phyloP scores from a whole-genome alignment of 2,329 filamentous ascomycete species.

The Fusarium nelsonii region DNA sequence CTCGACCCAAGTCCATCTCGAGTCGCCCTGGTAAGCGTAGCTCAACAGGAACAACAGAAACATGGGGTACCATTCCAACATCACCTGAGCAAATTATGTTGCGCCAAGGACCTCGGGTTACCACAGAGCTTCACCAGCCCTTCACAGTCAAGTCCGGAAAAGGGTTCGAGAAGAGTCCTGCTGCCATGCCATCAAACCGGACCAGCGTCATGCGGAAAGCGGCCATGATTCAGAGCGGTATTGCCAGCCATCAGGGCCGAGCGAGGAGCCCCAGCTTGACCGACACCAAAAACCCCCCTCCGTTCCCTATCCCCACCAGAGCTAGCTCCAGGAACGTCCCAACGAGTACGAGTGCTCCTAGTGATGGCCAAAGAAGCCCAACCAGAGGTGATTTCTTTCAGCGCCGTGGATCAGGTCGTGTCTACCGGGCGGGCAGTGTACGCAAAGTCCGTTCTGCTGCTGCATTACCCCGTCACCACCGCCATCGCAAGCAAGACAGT shows the following conservation, averaged over 20 bases:
- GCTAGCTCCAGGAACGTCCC: conserved; percentile 85
- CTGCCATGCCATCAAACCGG: conserved; percentile 56
- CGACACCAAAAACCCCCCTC: conserved; percentile 77
- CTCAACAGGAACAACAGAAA: conserved; percentile 50
- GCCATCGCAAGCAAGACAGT: conserved; percentile 64
- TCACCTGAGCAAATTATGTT: conserved; percentile 59
- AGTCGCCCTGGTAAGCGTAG: conserved; percentile 58
- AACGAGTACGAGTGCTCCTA: conserved; percentile 71
- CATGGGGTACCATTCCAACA: conserved; percentile 52
- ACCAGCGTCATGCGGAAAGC: conserved; percentile 78
- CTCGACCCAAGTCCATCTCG: conserved; percentile 62
- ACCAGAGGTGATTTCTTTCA: conserved; percentile 71
- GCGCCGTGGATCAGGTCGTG: conserved; percentile 62
- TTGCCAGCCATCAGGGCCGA: conserved; percentile 74
- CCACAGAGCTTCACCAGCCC: conserved; percentile 61
- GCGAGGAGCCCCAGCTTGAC: conserved; percentile 74
- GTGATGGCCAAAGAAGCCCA: conserved; percentile 83
- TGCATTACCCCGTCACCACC: conserved; percentile 71
- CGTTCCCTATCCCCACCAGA: conserved; percentile 91
- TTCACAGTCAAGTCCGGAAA: conserved; percentile 55
- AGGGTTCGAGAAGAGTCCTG: conserved; percentile 55
- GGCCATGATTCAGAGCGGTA: conserved; percentile 83
- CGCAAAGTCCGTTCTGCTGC: conserved; percentile 89
- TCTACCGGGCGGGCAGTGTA: conserved; percentile 71
- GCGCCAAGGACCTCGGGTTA: conserved; percentile 49